phyloP scores from a whole-genome alignment of 352 stramenopile genomes.

The Globisporangium spiculum region DNA sequence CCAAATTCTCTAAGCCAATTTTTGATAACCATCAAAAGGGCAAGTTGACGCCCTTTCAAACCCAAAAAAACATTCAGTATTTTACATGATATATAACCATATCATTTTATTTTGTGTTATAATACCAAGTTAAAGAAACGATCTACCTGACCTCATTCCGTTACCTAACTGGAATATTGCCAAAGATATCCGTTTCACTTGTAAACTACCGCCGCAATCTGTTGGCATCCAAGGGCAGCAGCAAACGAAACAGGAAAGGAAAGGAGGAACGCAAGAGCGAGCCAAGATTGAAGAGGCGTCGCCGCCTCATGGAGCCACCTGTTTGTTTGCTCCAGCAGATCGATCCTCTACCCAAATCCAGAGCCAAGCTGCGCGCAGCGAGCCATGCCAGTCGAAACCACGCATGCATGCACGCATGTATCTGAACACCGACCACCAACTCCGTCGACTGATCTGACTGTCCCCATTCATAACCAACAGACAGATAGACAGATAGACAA shows the following conservation, averaged over 20 bases:
- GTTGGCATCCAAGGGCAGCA: background rate
- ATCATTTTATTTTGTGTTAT: background rate
- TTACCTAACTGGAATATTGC: background rate
- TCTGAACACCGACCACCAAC: background rate
- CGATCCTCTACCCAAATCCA: background rate
- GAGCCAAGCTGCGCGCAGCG: constrained; percentile 2
- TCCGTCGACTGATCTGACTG: no score
- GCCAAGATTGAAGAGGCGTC: background rate
- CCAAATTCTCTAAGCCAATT: background rate
- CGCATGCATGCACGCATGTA: background rate
- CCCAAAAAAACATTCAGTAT: background rate
- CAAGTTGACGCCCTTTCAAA: constrained; percentile 1
- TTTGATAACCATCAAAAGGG: background rate
- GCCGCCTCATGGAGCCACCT: background rate
- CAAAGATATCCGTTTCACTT: constrained; percentile 9
- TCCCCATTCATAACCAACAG: no score
- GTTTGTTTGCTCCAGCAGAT: background rate
- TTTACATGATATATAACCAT: background rate
- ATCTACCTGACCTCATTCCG: background rate
- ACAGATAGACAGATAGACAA: no score
- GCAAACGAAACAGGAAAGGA: background rate
- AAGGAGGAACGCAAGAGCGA: background rate
- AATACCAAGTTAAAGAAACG: background rate
- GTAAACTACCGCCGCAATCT: background rate
- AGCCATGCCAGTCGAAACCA: constrained; percentile 5